Evolutionary conservation across 2,329 filamentous ascomycete species (phyloP), one percentile per base, ranked within the genome.

Genomic region (Phaeosphaeria sp.): DNA sequence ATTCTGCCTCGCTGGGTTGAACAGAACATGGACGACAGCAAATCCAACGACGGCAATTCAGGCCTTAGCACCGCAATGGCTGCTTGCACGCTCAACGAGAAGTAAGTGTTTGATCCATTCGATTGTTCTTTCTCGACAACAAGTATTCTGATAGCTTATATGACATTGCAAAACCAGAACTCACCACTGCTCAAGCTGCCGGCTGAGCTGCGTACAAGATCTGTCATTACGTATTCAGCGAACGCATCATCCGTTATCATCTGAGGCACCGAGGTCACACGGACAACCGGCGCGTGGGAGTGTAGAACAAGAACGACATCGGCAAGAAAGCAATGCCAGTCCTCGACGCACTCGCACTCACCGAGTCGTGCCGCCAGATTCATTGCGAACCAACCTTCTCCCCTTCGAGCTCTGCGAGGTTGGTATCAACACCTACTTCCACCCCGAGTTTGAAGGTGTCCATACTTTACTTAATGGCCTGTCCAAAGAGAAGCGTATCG

Each of bases 131-230:
- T 36, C 3, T 13, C 11, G 8, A 9, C n/a, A 44, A 22, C 42
- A 44, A 21, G 42, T 4, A 6, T 22, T 8, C 6, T 22, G 18
- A 13, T n/a, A 13, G 42, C 18, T 9, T 21, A 39, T 44, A 60
- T 43, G 27, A 53, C 49, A 7, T n/a, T 43, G 5, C 43, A 30
- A 4, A 61, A 64, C 49, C 24, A 52, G n/a, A 48, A 30, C 21
- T 63, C 60, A 8, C 62, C 59, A 1, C 48, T 64, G 22, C 59
- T 63, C 24, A 53, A 57, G n/a, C 45, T 64, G 5, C 59, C 59
- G 20, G 56, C 44, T n/a, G 57, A 64, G 42, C 27, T 64, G 11
- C 49, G 62, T 11, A 46, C 33, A 30, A 9, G 27, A 54, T 62
- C 24, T 62, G 47, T 49, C 22, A n/a, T 43, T 50, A 39, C 21